Base-by-base conservation (phyloP, 257 asterid genomes). In the Ballota nigra region DNA sequence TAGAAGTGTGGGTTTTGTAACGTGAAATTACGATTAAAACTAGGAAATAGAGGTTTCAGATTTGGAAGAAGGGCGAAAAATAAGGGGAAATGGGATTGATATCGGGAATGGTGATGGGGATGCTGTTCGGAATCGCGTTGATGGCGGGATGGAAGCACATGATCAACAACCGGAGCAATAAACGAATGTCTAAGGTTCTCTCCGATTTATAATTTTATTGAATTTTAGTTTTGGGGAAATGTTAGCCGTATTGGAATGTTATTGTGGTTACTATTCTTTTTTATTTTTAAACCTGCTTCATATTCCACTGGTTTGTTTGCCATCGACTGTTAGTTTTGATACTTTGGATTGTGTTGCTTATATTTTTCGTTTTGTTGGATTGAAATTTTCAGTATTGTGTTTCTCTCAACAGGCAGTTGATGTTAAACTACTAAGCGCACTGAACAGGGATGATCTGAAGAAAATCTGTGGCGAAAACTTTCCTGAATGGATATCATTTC, bases 401-500 rank as follows among this genome's bases (percentile, higher is more conserved):
- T 62, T 69, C 38, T 29, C 62, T 72, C 24, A 22, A 43, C 95
- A 94, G 99, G 99, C 99, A 60, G 92, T 83, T 74, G 89, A 85
- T 78, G 79, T 91, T 55, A 91, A 86, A 71, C 82, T 83, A 71
- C 76, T 94, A 59, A 83, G 96, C 77, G 80, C 84, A 47, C 88
- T 94, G 69, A 80, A 68, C 74, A 84, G 97, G 83, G 98, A 94
- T 34, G 99, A 94, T 82, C 59, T 94, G 77, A 89, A 87, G 83
- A 89, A 88, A 83, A 87, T 94, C 13, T 94, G 99, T 58, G 99
- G 99, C 26, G 98, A 89, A 11, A 86, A 83, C 68, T 86, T 83
- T 63, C 99, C 99, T 2, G 89, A 88, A 26, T 94, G 97, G 99
- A 91, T 94, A 72, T 94, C 99, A 4, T 94, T 94, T 82, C 99